Conservation (phyloP, 176 grass and related monocot species). For the Carex cristatella region DNA sequence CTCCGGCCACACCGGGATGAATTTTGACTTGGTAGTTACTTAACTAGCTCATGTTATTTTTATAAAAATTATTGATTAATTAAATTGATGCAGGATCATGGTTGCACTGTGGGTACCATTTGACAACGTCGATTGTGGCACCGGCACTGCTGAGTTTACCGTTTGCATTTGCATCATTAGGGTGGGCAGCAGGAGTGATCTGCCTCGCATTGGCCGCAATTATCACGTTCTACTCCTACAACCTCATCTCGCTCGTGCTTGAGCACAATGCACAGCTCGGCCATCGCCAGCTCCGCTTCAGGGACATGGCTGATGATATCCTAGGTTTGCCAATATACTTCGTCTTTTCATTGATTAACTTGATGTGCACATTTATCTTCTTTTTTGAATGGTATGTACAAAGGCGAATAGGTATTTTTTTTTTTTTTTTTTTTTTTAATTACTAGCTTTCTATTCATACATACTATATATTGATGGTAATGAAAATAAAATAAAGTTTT, state of each 20-base stretch:
- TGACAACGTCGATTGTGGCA: constrained; percentile 89
- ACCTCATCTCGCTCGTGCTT: constrained; percentile 81
- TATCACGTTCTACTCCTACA: constrained; percentile 96
- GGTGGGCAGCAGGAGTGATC: constrained; percentile 53
- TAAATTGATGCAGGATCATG: constrained; percentile 54
- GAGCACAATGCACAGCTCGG: constrained; percentile 90
- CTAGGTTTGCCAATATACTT: constrained; percentile 43
- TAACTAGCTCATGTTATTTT: not conserved
- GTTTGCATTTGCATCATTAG: constrained; percentile 66
- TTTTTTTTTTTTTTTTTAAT: not conserved
- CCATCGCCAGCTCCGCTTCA: constrained; percentile 75
- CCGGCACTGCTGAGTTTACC: constrained; percentile 85
- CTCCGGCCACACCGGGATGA: no score
- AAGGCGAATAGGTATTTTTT: not conserved
- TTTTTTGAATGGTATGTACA: not conserved
- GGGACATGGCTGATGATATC: constrained; percentile 86
- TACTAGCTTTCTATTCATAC: not conserved
- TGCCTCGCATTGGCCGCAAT: constrained; percentile 51
- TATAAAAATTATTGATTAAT: not conserved
- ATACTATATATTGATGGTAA: not conserved
- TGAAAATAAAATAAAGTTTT: not conserved
- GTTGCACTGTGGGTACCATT: constrained; percentile 89
- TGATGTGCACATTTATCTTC: not conserved
- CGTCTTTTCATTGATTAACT: not conserved
- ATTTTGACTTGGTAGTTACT: not conserved